phyloP scores from a whole-genome alignment of 2,329 filamentous ascomycete genomes.

The Colletotrichum tabaci region DNA sequence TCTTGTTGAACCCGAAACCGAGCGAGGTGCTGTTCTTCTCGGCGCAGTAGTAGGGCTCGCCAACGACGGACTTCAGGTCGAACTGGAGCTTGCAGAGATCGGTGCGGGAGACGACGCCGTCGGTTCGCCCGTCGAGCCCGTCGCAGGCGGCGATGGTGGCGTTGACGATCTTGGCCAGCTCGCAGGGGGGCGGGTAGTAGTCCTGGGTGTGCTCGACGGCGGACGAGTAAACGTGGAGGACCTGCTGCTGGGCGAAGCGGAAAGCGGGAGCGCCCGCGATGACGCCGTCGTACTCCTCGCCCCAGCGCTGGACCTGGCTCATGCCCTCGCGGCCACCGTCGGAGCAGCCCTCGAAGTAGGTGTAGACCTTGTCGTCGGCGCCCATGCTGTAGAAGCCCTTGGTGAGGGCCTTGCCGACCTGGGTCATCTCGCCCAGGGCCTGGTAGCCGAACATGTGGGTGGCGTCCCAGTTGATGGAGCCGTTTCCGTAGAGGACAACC shows the following conservation, averaged over 20 bases:
- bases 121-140: constrained; percentile 66
- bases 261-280: constrained; percentile 63
- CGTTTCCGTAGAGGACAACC: constrained; percentile 54
- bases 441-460: constrained; percentile 32
- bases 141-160: constrained; percentile 69
- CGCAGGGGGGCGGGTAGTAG: constrained; percentile 59
- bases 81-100: constrained; percentile 55
- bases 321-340: constrained; percentile 66
- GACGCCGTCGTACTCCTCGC: constrained; percentile 60
- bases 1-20: constrained; percentile 48
- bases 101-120: constrained; percentile 50
- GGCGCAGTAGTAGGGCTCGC: constrained; percentile 52
- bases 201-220: constrained; percentile 55
- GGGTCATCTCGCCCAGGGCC: constrained; percentile 35
- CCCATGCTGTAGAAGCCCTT: constrained; percentile 61
- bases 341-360: constrained; percentile 68
- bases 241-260: constrained; percentile 60
- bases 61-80: constrained; percentile 50
- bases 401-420: constrained; percentile 62
- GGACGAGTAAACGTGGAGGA: constrained; percentile 57
- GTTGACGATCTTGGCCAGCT: constrained; percentile 67
- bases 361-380: constrained; percentile 56
- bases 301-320: constrained; percentile 58
- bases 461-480: constrained; percentile 35
- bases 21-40: constrained; percentile 41